phyloP scores from a whole-genome alignment of 106 monocot genomes.

The Chionographis japonica region DNA sequence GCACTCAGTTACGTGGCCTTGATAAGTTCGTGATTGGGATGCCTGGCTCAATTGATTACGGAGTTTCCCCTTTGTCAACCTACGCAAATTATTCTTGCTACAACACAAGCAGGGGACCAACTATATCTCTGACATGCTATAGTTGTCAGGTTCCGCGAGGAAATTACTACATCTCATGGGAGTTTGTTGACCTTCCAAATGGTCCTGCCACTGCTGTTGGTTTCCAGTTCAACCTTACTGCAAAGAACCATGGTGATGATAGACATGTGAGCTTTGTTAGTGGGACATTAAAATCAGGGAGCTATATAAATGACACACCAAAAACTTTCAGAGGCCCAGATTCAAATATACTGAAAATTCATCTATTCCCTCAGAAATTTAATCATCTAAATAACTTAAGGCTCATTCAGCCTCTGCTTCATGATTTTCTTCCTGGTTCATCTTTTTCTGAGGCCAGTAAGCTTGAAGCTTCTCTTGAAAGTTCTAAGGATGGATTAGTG shows the following conservation, averaged over 20 bases:
- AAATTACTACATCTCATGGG: slow-evolving; percentile 81
- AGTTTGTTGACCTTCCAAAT: slow-evolving; percentile 82
- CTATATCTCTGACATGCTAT: slow-evolving; percentile 65
- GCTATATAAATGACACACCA: slow-evolving; percentile 25
- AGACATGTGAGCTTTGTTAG: slow-evolving; percentile 67
- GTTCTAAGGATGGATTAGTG: slow-evolving; percentile 56
- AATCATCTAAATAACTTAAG: slow-evolving; percentile 47
- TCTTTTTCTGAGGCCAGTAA: slow-evolving; percentile 44
- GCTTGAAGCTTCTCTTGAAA: slow-evolving; percentile 66
- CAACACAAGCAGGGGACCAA: slow-evolving; percentile 77
- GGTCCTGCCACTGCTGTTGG: slow-evolving; percentile 77
- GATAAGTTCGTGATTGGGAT: slow-evolving; percentile 41
- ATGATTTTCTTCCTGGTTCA: slow-evolving; percentile 79
- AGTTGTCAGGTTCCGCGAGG: slow-evolving; percentile 58
- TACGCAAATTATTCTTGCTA: slow-evolving; percentile 54
- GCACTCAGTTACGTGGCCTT: slow-evolving; percentile 66
- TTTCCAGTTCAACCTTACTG: slow-evolving; percentile 80
- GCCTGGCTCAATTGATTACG: slow-evolving; percentile 67
- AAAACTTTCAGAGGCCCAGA: slow-evolving; percentile 79
- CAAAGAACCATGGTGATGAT: slow-evolving; percentile 57
- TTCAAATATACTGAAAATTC: slow-evolving; percentile 72
- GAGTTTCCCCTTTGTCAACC: slow-evolving; percentile 41
- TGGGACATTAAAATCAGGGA: slow-evolving; percentile 52
- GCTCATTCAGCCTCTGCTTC: slow-evolving; percentile 79
- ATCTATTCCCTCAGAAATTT: slow-evolving; percentile 77